These are phyloP conservation scores for Avena eriantha DNA, from an alignment of 176 grass and related monocot species.

Conservation along the genomic window DNA sequence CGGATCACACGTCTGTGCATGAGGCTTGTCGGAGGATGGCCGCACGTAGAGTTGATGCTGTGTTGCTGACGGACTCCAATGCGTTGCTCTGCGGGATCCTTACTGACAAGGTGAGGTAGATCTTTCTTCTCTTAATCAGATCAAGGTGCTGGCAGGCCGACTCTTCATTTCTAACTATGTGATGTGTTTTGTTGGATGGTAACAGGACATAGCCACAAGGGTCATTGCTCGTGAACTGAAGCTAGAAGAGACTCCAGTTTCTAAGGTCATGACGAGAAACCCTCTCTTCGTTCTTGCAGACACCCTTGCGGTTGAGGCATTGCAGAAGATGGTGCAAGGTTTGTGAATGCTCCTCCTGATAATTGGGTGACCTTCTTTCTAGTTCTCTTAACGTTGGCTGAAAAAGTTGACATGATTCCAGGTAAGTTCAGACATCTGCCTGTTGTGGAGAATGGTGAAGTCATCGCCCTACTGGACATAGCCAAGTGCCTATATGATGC, in stretches of 20 bases:
- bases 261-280: slow-evolving; percentile 95
- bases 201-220: slow-evolving; percentile 87
- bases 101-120: slow-evolving; percentile 79
- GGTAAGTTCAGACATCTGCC: slow-evolving; percentile 99
- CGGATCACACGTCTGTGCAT: slow-evolving; percentile 68
- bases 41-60: slow-evolving; percentile 70
- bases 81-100: slow-evolving; percentile 93
- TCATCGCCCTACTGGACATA: slow-evolving; percentile 94
- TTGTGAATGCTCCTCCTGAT: slow-evolving; percentile 6
- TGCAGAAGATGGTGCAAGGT: slow-evolving; percentile 99
- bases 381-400: not conserved
- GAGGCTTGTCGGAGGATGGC: slow-evolving; percentile 96
- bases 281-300: slow-evolving; percentile 90
- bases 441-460: slow-evolving; percentile 96
- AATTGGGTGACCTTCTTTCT: not conserved
- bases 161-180: slow-evolving; percentile 8
- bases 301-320: slow-evolving; percentile 86
- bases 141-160: not conserved
- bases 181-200: not conserved
- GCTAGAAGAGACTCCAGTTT: slow-evolving; percentile 91
- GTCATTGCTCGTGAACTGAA: slow-evolving; percentile 94
- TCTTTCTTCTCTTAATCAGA: slow-evolving; percentile 21
- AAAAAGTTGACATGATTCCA: slow-evolving; percentile 48
- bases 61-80: slow-evolving; percentile 93
- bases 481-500: slow-evolving; percentile 99